These are phyloP conservation scores for Aspergillus thermomutatus DNA, from an alignment of 2,329 filamentous ascomycete species.

Conservation along the genomic window DNA sequence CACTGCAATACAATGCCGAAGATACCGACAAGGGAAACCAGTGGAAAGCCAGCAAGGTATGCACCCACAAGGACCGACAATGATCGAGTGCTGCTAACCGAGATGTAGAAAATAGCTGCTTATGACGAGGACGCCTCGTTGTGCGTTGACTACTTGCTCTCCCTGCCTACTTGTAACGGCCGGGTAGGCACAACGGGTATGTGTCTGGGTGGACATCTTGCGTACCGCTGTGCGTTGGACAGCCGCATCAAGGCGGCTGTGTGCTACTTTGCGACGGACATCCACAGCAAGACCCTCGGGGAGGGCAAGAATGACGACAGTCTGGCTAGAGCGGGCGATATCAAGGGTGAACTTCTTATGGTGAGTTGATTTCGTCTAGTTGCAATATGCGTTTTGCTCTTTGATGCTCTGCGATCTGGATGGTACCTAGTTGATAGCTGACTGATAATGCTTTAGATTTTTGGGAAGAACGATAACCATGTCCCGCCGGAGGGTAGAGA, in stretches of 20 bases:
- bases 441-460: conserved; percentile 54
- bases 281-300: conserved; percentile 76
- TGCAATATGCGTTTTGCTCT: not conserved
- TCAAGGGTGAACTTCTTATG: conserved; percentile 78
- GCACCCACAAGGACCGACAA: not conserved
- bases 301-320: conserved; percentile 62
- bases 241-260: conserved; percentile 71
- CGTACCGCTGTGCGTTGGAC: conserved; percentile 71
- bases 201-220: conserved; percentile 90
- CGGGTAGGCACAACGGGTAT: conserved; percentile 78
- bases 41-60: conserved; percentile 77
- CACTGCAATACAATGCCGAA: conserved; percentile 78
- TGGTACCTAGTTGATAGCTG: not conserved
- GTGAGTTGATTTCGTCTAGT: conserved; percentile 29
- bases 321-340: conserved; percentile 58
- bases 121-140: conserved; percentile 77
- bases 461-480: conserved; percentile 86
- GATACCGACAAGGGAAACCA: conserved; percentile 86
- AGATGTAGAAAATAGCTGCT: conserved; percentile 66
- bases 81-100: not conserved
- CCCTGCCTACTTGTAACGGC: conserved; percentile 74
- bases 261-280: conserved; percentile 89
- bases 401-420: not conserved
- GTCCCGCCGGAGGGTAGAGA: conserved; percentile 80
- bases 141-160: conserved; percentile 67